Conservation (phyloP, 805 yeast genomes). For the Starmerella lactis-condensi region DNA sequence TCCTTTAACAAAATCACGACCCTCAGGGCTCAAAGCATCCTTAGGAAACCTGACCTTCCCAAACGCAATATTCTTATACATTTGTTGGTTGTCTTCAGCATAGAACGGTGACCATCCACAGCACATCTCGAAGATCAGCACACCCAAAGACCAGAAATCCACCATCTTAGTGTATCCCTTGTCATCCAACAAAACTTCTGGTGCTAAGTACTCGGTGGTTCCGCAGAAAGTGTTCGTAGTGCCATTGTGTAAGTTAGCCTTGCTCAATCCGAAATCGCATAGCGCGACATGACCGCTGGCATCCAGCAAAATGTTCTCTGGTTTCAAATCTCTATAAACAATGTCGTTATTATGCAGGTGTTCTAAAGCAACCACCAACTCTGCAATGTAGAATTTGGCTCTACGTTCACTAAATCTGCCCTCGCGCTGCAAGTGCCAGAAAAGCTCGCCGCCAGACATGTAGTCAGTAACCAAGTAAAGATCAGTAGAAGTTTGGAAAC, state of each 20-base stretch:
- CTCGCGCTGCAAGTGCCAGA: conserved; percentile 93
- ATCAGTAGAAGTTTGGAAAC: conserved; percentile 89
- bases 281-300: conserved; percentile 95
- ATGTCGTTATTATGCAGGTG: conserved; percentile 90
- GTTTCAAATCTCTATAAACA: conserved; percentile 91
- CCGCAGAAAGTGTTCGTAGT: conserved; percentile 96
- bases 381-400: conserved; percentile 94
- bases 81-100: conserved; percentile 94
- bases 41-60: conserved; percentile 96
- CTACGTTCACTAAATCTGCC: conserved; percentile 85
- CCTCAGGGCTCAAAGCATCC: conserved; percentile 82
- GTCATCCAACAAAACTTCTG: conserved; percentile 88
- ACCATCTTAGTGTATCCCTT: conserved; percentile 97
- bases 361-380: conserved; percentile 78
- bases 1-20: conserved; percentile 89
- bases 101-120: conserved; percentile 99
- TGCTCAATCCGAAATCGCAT: conserved; percentile 92
- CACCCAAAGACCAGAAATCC: conserved; percentile 97
- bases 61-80: conserved; percentile 97
- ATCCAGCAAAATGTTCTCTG: conserved; percentile 85
- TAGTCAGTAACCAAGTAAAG: conserved; percentile 86
- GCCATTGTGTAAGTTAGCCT: conserved; percentile 66
- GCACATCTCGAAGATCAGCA: conserved; percentile 93
- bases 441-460: conserved; percentile 95
- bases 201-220: conserved; percentile 94